These are phyloP conservation scores for Didymella pomorum DNA, from an alignment of 2,329 filamentous ascomycete genomes.

Conservation along the genomic window DNA sequence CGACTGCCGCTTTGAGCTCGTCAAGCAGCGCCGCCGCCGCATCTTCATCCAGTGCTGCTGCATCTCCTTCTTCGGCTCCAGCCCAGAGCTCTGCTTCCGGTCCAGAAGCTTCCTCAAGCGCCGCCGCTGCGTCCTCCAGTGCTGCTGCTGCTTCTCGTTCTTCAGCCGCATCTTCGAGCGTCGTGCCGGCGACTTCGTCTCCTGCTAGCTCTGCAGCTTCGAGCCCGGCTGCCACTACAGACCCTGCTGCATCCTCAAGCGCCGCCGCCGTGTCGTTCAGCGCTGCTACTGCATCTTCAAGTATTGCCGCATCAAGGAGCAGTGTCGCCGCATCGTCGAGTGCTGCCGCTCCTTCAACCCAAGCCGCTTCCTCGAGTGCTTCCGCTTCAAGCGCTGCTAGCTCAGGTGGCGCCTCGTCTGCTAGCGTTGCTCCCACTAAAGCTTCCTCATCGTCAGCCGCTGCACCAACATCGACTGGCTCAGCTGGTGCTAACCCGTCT, in stretches of 20 bases:
- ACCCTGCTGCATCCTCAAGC: too few species aligned
- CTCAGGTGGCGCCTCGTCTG: background rate
- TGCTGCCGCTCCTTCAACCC: background rate
- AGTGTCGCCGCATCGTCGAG: background rate
- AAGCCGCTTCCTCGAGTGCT: background rate
- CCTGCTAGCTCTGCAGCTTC: background rate
- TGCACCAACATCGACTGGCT: background rate
- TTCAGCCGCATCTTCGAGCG: background rate
- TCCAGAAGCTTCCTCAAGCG: background rate
- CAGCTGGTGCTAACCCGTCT: background rate
- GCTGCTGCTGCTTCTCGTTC: conserved; percentile 7
- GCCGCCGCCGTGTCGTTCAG: background rate
- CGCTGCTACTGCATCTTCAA: background rate
- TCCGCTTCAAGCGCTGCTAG: background rate
- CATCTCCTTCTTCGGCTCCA: background rate
- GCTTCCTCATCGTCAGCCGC: conserved; percentile 1
- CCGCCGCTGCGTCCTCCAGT: conserved; percentile 3
- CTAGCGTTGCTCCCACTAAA: background rate
- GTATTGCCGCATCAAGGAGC: background rate
- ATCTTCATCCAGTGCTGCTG: background rate
- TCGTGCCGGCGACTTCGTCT: background rate
- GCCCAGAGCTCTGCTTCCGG: conserved; percentile 2
- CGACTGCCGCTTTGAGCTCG: background rate
- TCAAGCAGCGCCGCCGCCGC: background rate
- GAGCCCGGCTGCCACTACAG: background rate